A percentile compares a stretch with the other conserved stretches of the same genome.
phyloP scores from a whole-genome alignment of 2,329 filamentous ascomycete genomes.

The Aquanectria penicillioides region DNA sequence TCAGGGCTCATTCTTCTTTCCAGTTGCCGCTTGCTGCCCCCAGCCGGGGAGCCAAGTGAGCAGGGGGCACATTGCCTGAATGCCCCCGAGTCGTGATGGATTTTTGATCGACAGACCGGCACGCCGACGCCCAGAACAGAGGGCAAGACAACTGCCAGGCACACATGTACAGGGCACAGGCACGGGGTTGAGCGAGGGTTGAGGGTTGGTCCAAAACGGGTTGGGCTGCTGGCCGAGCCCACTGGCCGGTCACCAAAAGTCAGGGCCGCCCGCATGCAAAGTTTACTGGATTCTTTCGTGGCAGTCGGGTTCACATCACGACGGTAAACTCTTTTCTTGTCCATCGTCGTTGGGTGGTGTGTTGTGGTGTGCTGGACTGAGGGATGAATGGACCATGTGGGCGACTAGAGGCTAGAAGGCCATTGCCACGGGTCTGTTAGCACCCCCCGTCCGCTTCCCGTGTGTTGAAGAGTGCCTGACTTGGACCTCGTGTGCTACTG shows the following conservation, averaged over 20 bases:
- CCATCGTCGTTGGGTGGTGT: neutral
- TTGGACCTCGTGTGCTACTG: too few species aligned
- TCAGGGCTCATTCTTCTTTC: slow-evolving; percentile 6
- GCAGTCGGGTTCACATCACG: slow-evolving; percentile 11
- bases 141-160: slow-evolving; percentile 7
- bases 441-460: neutral
- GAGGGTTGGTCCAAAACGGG: slow-evolving; percentile 29
- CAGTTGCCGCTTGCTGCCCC: neutral
- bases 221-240: slow-evolving; percentile 9
- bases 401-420: neutral
- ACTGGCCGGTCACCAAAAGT: neutral
- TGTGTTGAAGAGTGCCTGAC: slow-evolving; percentile 8
- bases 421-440: neutral
- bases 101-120: slow-evolving; percentile 3
- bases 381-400: slow-evolving; percentile 10
- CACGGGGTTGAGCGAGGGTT: slow-evolving; percentile 36
- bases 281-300: slow-evolving; percentile 9
- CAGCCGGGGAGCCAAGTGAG: neutral
- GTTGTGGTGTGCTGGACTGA: slow-evolving; percentile 8
- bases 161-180: slow-evolving; percentile 15
- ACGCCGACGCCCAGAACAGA: neutral
- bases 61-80: neutral
- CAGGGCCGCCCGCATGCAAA: slow-evolving; percentile 8
- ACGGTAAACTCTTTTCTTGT: slow-evolving; percentile 12
- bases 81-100: slow-evolving; percentile 2